Base-by-base conservation (phyloP, 2,329 filamentous ascomycete species). In the Aspergillus sp. region DNA sequence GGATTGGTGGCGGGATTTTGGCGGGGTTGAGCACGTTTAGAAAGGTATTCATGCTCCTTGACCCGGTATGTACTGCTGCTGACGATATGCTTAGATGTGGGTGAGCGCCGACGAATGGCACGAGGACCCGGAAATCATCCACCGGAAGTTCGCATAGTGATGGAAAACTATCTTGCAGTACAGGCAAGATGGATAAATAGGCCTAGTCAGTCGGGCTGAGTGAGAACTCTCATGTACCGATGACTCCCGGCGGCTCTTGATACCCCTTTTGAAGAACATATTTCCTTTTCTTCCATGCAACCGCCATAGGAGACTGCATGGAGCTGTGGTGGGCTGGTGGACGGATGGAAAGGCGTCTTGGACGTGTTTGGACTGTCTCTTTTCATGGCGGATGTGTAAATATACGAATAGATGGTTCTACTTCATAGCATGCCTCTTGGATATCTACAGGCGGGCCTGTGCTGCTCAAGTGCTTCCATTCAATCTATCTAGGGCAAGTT, bases 41-140 rank as follows among this genome's bases (percentile, higher is more conserved):
- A 69, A 98, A 96, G 82, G 86, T 91, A 72, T 57, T 29, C 11
- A 16, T 14, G 19, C 26, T 34, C 11, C 15, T 20, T 11, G 20
- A 14, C 16, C 6, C 3, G n/a, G 10, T 15, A 30, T 26, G 1
- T 2, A 24, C n/a, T 4, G 17, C 13, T 14, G 15, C 32, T 36
- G 30, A 44, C 30, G 11, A 4, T 6, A 17, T 20, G n/a, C 35
- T 19, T 58, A 94, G 89, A 98, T 98, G 91, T 96, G 91, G 86
- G 91, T 98, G 54, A 94, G 86, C 64, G 89, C 94, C 57, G 91
- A 96, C 57, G 91, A 98, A 69, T 98, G 91, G 91, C 91, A 98
- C 60, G 91, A 98, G 72, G 94, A 98, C 58, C 91, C 91, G 12
- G 89, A 98, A 56, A 91, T 98, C 52, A 96, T 98, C 57, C 89